Conservation (phyloP, 2,329 filamentous ascomycete species). For the Delphinella strobiligena region DNA sequence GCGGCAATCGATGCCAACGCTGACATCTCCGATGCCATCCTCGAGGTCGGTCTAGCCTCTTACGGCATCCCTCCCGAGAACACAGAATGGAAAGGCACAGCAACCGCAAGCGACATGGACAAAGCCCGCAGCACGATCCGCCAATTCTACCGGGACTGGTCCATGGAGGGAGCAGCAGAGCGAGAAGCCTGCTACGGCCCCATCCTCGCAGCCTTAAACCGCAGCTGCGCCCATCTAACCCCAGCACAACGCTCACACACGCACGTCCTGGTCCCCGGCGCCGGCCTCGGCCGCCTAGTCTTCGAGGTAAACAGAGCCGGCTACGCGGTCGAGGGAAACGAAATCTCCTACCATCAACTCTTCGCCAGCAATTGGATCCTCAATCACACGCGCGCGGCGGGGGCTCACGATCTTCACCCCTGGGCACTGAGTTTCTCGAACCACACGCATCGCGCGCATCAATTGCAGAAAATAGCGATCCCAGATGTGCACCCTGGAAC, state of each 20-base stretch:
- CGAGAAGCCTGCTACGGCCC: constrained; percentile 66
- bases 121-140: constrained; percentile 87
- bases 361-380: constrained; percentile 68
- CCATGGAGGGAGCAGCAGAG: constrained; percentile 61
- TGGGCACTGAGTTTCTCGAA: constrained; percentile 88
- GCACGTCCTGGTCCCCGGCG: constrained; percentile 70
- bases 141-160: constrained; percentile 95
- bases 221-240: constrained; percentile 26
- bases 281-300: constrained; percentile 76
- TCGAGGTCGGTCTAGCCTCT: constrained; percentile 53
- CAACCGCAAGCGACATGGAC: constrained; percentile 65
- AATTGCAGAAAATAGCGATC: constrained; percentile 60
- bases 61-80: constrained; percentile 44
- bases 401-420: constrained; percentile 64
- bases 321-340: constrained; percentile 70
- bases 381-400: constrained; percentile 49
- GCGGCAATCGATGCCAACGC: constrained; percentile 83
- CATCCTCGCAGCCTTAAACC: constrained; percentile 52
- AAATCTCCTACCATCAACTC: constrained; percentile 96
- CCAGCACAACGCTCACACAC: constrained; percentile 26
- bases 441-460: constrained; percentile 58
- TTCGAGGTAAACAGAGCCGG: constrained; percentile 71
- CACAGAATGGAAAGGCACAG: constrained; percentile 54
- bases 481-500: constrained; percentile 55
- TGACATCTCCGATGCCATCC: constrained; percentile 66